These are phyloP conservation scores for Lepidium africanum DNA, from an alignment of 345 rosid genomes.

Conservation along the genomic window DNA sequence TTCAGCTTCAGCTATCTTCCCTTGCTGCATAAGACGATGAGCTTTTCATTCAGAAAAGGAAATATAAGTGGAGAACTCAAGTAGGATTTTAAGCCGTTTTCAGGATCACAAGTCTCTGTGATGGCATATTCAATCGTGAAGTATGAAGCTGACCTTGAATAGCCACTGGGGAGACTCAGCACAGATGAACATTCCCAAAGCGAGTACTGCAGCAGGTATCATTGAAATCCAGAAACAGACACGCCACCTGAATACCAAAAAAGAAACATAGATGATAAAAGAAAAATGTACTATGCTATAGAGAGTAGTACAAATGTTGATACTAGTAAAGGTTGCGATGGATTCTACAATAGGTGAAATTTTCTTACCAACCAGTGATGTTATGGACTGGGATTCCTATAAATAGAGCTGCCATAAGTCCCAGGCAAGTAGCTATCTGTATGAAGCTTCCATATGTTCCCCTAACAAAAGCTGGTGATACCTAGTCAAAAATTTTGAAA, in stretches of 20 bases:
- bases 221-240: constrained; percentile 79
- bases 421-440: constrained; percentile 94
- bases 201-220: constrained; percentile 79
- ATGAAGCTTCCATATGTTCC: constrained; percentile 94
- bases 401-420: constrained; percentile 75
- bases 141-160: constrained; percentile 55
- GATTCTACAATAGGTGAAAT: background rate
- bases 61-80: background rate
- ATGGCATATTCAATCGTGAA: background rate
- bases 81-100: background rate
- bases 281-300: background rate
- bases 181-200: constrained; percentile 70
- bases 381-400: constrained; percentile 83
- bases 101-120: background rate
- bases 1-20: constrained; percentile 80
- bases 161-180: constrained; percentile 93
- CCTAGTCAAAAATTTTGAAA: constrained; percentile 37
- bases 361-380: constrained; percentile 67
- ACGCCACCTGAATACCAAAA: constrained; percentile 71
- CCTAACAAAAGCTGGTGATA: constrained; percentile 91
- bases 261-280: background rate
- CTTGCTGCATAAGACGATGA: constrained; percentile 49
- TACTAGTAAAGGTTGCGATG: background rate
- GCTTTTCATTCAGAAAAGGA: background rate
- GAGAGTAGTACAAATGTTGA: background rate